Evolutionary conservation across 164 flowering plant species (phyloP).

Genomic region (Akebia trifoliata): DNA sequence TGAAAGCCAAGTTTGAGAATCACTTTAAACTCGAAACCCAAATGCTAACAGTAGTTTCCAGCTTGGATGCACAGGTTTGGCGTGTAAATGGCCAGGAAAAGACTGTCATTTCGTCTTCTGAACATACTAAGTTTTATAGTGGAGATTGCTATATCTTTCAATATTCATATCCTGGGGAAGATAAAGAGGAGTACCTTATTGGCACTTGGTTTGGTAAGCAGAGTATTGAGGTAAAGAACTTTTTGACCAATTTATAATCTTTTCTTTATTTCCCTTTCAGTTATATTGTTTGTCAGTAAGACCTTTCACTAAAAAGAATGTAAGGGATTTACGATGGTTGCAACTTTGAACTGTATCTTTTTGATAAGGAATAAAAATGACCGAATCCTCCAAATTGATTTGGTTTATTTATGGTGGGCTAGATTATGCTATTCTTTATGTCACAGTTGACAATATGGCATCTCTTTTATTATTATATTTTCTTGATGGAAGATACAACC

Average conservation of each 20-base stretch:
- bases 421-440: neutral
- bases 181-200: constrained; percentile 75
- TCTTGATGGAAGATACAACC: too few species aligned
- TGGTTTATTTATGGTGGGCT: neutral
- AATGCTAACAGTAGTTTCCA: constrained; percentile 14
- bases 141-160: constrained; percentile 97
- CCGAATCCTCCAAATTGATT: neutral
- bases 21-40: too few species aligned
- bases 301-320: neutral
- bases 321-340: neutral
- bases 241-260: too few species aligned
- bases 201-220: constrained; percentile 99
- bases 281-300: neutral
- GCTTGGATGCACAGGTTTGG: constrained; percentile 73
- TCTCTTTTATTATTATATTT: too few species aligned
- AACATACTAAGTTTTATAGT: constrained; percentile 81
- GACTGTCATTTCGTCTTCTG: constrained; percentile 58
- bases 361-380: constrained; percentile 3
- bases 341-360: neutral
- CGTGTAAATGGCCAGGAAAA: constrained; percentile 76
- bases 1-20: constrained; percentile 2
- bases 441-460: too few species aligned
- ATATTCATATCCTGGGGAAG: constrained; percentile 91
- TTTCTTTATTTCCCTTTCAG: neutral
- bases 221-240: constrained; percentile 73